Conservation (phyloP, 2,329 filamentous ascomycete species). For the Ceratocystis variospora region DNA sequence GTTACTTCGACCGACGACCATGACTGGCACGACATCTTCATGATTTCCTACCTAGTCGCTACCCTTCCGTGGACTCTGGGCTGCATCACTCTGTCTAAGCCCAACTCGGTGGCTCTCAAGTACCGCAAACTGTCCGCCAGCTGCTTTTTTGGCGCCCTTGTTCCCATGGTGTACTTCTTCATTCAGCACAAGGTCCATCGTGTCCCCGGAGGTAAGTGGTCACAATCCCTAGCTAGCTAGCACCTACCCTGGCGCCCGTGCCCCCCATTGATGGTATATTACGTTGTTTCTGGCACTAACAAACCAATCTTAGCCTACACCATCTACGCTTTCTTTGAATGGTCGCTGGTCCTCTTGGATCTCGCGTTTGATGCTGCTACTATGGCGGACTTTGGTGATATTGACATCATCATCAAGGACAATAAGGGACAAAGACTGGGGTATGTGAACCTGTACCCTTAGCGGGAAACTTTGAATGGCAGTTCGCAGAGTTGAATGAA, state of each 20-base stretch:
- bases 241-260: too few species aligned
- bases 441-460: slow-evolving; percentile 93
- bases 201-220: slow-evolving; percentile 69
- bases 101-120: slow-evolving; percentile 67
- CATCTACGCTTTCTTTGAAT: slow-evolving; percentile 95
- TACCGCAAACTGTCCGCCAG: slow-evolving; percentile 76
- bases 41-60: slow-evolving; percentile 93
- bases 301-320: slow-evolving; percentile 60
- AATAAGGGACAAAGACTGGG: slow-evolving; percentile 84
- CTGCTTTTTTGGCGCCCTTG: slow-evolving; percentile 78
- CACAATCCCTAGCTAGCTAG: not conserved
- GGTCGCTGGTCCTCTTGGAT: slow-evolving; percentile 86
- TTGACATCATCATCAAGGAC: slow-evolving; percentile 81
- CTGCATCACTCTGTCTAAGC: slow-evolving; percentile 75
- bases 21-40: slow-evolving; percentile 97
- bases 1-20: slow-evolving; percentile 97
- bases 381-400: slow-evolving; percentile 73
- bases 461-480: slow-evolving; percentile 29
- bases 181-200: slow-evolving; percentile 97
- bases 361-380: slow-evolving; percentile 95
- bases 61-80: slow-evolving; percentile 92
- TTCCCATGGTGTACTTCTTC: slow-evolving; percentile 90
- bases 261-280: not conserved
- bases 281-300: slow-evolving; percentile 18
- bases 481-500: slow-evolving; percentile 3